Conservation (phyloP, 352 stramenopile genomes). For the Albugo laibachii region DNA sequence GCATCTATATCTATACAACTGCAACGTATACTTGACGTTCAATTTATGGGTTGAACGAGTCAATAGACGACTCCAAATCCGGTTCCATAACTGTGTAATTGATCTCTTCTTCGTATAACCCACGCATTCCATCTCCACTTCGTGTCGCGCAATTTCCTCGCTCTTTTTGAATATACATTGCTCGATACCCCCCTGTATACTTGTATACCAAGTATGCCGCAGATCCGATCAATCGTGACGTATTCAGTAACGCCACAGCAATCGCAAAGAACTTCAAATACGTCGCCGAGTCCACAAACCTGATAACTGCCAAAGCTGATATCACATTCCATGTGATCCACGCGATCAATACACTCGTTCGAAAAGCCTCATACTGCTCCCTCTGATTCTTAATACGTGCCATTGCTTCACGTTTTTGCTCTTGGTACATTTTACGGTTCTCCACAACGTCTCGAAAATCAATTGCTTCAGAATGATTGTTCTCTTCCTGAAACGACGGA, state of each 20-base stretch:
- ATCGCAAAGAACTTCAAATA: slow-evolving; percentile 60
- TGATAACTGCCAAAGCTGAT: slow-evolving; percentile 47
- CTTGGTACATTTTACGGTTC: slow-evolving; percentile 48
- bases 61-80: too few species aligned
- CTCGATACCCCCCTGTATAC: too few species aligned
- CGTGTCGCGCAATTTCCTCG: too few species aligned
- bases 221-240: slow-evolving; percentile 31
- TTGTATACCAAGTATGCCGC: too few species aligned
- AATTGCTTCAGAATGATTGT: slow-evolving; percentile 9
- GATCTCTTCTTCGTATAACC: too few species aligned
- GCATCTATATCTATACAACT: too few species aligned
- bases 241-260: slow-evolving; percentile 49
- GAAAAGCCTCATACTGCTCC: slow-evolving; percentile 65
- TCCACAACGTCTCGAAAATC: slow-evolving; percentile 64
- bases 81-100: too few species aligned
- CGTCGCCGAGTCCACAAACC: slow-evolving; percentile 24
- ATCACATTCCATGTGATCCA: slow-evolving; percentile 75
- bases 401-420: slow-evolving; percentile 35
- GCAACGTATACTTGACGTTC: too few species aligned
- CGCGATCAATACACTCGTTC: slow-evolving; percentile 56
- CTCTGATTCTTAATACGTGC: slow-evolving; percentile 40
- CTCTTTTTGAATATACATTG: too few species aligned
- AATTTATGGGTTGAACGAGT: too few species aligned
- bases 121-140: too few species aligned
- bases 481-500: slow-evolving; percentile 1